Evolutionary conservation across 2,329 filamentous ascomycete species (phyloP), one percentile per base, ranked within the genome.

Genomic region (Colletotrichum sansevieriae): DNA sequence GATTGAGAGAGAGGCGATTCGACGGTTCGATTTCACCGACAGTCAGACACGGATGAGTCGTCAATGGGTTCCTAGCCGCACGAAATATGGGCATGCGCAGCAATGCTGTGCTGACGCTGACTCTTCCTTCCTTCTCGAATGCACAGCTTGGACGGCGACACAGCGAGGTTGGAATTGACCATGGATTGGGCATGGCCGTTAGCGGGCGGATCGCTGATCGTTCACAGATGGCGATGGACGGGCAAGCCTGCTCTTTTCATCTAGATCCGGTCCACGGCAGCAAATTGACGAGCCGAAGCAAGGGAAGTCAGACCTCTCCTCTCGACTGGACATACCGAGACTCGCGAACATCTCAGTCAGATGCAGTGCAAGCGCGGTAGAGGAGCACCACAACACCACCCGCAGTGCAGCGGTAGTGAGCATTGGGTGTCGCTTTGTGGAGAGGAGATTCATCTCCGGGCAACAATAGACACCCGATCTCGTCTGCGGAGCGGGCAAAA

Each of bases 391-490:
- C 7, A 29, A 7, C 29, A 9, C 39, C 56, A 43, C 29, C 29
- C 22, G 20, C 43, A 37, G 51, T 33, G 15, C 25, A 29, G 18
- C 37, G 29, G 29, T 29, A 9, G 7, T 29, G 25, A 22, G 20
- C 46, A 9, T 39, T 20, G 15, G 33, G 20, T 57, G 39, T 44
- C 52, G 22, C 25, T 68, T 60, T 65, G 65, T 43, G 65, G 62
- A 60, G 65, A 44, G 65, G 62, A 51, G 60, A 58, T 60, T 68
- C 65, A 65, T 68, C 62, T 68, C 65, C 55, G 65, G 65, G 55
- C 61, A 51, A 65, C 49, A 55, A 49, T 68, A 47, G 65, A 56
- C 55, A 60, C 61, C 41, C 61, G 65, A 68, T 64, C 65, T 68
- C 52, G 39, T 35, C 59, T 47, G 61, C 54, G 65, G 46, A 54